Conservation (phyloP, 148 eudicot genomes). For the Salicornia ramosissima region DNA sequence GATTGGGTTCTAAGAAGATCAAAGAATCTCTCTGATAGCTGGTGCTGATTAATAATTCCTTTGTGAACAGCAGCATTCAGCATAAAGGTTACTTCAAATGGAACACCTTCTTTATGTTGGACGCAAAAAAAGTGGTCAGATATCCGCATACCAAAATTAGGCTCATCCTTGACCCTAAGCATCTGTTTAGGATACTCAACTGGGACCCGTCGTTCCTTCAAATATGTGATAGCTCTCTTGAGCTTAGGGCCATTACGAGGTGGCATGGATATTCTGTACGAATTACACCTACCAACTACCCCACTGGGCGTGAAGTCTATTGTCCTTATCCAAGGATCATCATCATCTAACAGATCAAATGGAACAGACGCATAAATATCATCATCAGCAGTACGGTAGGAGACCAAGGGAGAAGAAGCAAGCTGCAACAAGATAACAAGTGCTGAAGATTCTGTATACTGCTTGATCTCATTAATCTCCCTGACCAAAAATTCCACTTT, state of each 20-base stretch:
- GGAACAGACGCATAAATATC: slow-evolving; percentile 60
- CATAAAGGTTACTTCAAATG: slow-evolving; percentile 57
- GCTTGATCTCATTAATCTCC: slow-evolving; percentile 49
- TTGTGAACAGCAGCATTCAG: slow-evolving; percentile 74
- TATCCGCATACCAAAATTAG: slow-evolving; percentile 45
- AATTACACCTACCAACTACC: slow-evolving; percentile 67
- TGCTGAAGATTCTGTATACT: slow-evolving; percentile 32
- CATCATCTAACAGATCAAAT: slow-evolving; percentile 75
- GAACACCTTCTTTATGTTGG: slow-evolving; percentile 40
- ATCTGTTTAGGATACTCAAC: slow-evolving; percentile 12
- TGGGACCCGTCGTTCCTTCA: slow-evolving; percentile 42
- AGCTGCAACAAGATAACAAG: slow-evolving; percentile 53
- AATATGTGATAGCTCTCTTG: slow-evolving; percentile 46
- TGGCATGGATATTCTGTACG: slow-evolving; percentile 45
- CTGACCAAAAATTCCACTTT: slow-evolving; percentile 70
- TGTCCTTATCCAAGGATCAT: slow-evolving; percentile 93
- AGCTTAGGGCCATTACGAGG: slow-evolving; percentile 56
- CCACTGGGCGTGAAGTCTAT: slow-evolving; percentile 67
- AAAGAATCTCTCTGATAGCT: slow-evolving; percentile 46
- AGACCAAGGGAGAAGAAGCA: slow-evolving; percentile 59
- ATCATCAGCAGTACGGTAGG: slow-evolving; percentile 84
- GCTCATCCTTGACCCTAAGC: slow-evolving; percentile 51
- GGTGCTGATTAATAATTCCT: slow-evolving; percentile 68
- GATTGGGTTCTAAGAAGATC: slow-evolving; percentile 45
- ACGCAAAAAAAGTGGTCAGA: slow-evolving; percentile 60